phyloP scores from a whole-genome alignment of 2,329 filamentous ascomycete genomes.

The Coniosporium tulheliwenetii region DNA sequence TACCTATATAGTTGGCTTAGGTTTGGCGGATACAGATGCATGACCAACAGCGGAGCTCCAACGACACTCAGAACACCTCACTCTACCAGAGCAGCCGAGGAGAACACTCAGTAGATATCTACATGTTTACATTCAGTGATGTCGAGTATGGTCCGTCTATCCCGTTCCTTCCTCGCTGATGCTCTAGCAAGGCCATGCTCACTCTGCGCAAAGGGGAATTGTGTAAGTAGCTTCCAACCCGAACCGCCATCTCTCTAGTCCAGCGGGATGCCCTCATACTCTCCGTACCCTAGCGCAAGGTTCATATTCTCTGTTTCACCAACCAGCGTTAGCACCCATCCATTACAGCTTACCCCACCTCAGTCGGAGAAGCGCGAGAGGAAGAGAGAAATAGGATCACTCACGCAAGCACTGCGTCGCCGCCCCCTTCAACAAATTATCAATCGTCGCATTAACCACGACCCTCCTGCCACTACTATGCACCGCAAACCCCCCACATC shows the following conservation, averaged over 20 bases:
- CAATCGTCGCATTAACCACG: constrained; percentile 86
- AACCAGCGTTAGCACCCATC: neutral
- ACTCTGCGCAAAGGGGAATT: no score
- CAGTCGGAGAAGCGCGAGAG: constrained; percentile 1
- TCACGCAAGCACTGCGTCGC: constrained; percentile 83
- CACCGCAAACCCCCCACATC: constrained; percentile 96
- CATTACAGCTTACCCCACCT: constrained; percentile 1
- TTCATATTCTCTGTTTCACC: constrained; percentile 71
- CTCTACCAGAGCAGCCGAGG: no score
- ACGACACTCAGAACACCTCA: no score
- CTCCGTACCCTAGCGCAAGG: constrained; percentile 70
- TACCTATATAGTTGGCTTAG: no score
- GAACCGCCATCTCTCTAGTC: constrained; percentile 15
- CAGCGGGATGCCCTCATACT: constrained; percentile 74
- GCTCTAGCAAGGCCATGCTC: no score
- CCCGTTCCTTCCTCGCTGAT: no score
- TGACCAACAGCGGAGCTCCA: no score
- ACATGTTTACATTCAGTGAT: no score
- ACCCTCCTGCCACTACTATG: constrained; percentile 79
- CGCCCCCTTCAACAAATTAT: constrained; percentile 86
- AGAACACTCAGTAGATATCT: no score
- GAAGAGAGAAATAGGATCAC: constrained; percentile 20
- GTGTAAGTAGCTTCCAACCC: no score
- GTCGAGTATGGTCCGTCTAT: no score
- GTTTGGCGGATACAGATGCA: no score